Evolutionary conservation across 345 rosid species (phyloP).

Genomic region (Lepidium aucheri): DNA sequence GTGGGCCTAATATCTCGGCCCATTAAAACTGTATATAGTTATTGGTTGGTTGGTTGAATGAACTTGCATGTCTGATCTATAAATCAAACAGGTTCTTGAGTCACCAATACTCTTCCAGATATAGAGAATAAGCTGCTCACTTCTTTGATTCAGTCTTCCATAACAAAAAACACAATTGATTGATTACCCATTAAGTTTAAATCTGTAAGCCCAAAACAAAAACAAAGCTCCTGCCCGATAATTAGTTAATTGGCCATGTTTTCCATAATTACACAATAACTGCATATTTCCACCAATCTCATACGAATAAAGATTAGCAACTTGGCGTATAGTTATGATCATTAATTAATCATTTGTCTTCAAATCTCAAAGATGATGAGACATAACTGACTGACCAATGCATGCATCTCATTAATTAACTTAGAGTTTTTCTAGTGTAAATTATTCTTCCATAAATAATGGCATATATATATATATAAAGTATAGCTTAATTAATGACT

Average conservation of each 20-base stretch:
- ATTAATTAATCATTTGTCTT: slow-evolving; percentile 13
- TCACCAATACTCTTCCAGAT: no score
- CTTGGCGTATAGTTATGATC: neutral
- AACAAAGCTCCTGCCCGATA: no score
- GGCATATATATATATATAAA: neutral
- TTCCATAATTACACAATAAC: neutral
- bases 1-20: neutral
- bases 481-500: slow-evolving; percentile 6
- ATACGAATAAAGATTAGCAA: slow-evolving; percentile 20
- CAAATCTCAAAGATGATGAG: slow-evolving; percentile 9
- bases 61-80: no score
- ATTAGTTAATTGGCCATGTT: neutral
- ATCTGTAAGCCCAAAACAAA: no score
- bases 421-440: neutral
- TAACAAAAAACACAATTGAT: no score
- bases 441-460: slow-evolving; percentile 8
- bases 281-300: slow-evolving; percentile 8
- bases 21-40: no score
- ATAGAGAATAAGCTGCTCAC: no score
- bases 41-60: no score
- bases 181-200: no score
- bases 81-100: no score
- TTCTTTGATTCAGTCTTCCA: no score
- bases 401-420: slow-evolving; percentile 11
- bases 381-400: slow-evolving; percentile 6